These are phyloP conservation scores for Leccinum variicolor DNA, from an alignment of 768 basidiomycete genomes.

Conservation along the genomic window DNA sequence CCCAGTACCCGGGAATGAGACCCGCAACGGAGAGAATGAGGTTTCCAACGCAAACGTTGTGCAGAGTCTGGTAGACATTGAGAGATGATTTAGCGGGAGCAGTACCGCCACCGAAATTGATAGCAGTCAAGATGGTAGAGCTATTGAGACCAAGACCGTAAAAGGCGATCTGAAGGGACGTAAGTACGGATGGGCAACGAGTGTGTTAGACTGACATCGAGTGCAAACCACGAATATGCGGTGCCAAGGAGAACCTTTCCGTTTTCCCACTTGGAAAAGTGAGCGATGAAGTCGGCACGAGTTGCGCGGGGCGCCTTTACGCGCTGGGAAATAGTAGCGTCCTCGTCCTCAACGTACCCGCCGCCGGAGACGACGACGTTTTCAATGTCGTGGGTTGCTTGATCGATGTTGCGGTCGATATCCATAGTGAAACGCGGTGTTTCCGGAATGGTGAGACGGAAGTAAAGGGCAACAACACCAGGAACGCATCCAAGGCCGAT, in stretches of 20 bases:
- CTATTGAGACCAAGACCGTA: constrained; percentile 89
- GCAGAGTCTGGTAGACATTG: constrained; percentile 53
- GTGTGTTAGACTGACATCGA: constrained; percentile 53
- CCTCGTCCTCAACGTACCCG: constrained; percentile 48
- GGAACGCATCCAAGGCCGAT: constrained; percentile 88
- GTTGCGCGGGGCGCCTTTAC: constrained; percentile 67
- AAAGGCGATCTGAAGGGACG: constrained; percentile 62
- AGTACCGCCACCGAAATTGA: constrained; percentile 53
- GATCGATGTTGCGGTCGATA: constrained; percentile 76
- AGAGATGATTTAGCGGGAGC: constrained; percentile 25
- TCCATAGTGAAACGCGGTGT: constrained; percentile 93
- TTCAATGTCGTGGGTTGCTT: constrained; percentile 71
- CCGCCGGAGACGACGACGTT: constrained; percentile 57
- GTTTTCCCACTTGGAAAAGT: constrained; percentile 78
- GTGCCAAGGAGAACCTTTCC: constrained; percentile 75
- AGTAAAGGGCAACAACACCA: constrained; percentile 78
- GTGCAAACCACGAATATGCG: constrained; percentile 85
- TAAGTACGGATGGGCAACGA: not conserved
- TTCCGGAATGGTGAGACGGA: constrained; percentile 90
- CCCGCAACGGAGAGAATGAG: constrained; percentile 74
- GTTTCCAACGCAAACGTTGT: constrained; percentile 71
- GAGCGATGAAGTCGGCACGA: constrained; percentile 58
- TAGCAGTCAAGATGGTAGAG: constrained; percentile 67
- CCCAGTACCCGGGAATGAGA: constrained; percentile 74
- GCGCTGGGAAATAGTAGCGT: constrained; percentile 45